phyloP scores from a whole-genome alignment of 768 basidiomycete genomes.

The Butyriboletus loyo region DNA sequence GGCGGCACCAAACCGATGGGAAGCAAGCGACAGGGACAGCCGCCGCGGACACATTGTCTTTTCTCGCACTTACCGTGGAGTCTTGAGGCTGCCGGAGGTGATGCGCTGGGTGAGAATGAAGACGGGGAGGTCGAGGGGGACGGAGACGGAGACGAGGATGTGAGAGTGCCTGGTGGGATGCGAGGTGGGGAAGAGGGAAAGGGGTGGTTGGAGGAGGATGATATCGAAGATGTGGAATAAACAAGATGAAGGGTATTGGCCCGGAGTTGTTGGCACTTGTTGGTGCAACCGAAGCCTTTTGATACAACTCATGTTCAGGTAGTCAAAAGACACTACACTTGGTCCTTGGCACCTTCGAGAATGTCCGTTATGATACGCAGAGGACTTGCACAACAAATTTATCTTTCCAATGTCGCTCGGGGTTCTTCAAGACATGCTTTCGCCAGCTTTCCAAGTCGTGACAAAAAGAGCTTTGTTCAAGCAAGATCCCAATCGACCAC shows the following conservation, averaged over 20 bases:
- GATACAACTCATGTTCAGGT: no score
- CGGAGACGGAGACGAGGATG: conserved; percentile 31
- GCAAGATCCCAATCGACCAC: conserved; percentile 10
- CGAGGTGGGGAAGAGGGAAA: conserved; percentile 30
- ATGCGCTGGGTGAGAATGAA: conserved; percentile 29
- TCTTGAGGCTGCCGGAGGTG: conserved; percentile 21
- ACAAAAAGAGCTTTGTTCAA: neutral
- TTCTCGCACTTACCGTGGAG: conserved; percentile 56
- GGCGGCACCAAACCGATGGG: neutral
- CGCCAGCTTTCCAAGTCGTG: neutral
- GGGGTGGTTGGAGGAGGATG: conserved; percentile 58
- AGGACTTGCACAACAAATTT: conserved; percentile 1
- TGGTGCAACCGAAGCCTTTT: neutral
- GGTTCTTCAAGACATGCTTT: neutral
- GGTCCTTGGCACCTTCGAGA: neutral
- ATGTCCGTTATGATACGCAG: conserved; percentile 6
- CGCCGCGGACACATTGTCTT: conserved; percentile 37
- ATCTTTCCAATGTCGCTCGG: neutral
- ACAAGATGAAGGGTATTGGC: neutral
- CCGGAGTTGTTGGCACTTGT: neutral
- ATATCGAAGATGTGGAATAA: conserved; percentile 48
- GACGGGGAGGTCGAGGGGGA: conserved; percentile 25
- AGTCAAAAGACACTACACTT: no score
- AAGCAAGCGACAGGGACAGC: neutral
- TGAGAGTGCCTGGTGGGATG: conserved; percentile 25